Evolutionary conservation across 2,329 filamentous ascomycete species (phyloP).

Genomic region (Myriosclerotinia duriaeana): DNA sequence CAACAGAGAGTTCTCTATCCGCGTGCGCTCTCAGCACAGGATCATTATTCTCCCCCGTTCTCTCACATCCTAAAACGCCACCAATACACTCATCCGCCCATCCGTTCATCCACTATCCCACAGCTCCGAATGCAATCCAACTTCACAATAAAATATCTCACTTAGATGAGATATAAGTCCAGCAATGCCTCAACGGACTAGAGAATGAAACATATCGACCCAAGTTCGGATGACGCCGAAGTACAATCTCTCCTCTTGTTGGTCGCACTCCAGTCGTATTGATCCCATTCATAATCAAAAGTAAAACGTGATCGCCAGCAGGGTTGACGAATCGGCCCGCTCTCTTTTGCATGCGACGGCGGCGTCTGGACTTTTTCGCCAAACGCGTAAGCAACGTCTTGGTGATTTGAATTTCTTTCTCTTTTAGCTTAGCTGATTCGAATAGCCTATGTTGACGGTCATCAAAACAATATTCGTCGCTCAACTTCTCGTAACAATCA

Average conservation of each 20-base stretch:
- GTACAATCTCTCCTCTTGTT: neutral
- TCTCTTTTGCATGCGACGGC: neutral
- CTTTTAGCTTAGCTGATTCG: no score
- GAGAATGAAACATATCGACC: neutral
- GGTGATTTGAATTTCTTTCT: neutral
- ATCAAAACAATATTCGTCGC: neutral
- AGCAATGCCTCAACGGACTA: constrained; percentile 6
- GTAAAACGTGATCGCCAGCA: neutral
- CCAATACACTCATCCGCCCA: no score
- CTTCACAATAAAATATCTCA: neutral
- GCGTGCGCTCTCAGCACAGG: neutral
- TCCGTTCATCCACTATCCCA: rapidly evolving
- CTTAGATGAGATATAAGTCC: neutral
- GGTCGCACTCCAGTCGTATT: neutral
- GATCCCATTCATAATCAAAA: neutral
- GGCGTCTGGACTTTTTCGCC: neutral
- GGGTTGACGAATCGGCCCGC: neutral
- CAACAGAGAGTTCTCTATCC: no score
- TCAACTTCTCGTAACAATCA: neutral
- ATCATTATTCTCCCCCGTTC: rapidly evolving
- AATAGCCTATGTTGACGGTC: rapidly evolving
- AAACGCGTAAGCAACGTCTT: constrained; percentile 1
- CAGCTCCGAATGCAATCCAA: neutral
- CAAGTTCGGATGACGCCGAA: neutral
- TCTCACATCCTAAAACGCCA: neutral